phyloP scores from a whole-genome alignment of 83 land plant species.

The Picea abies region DNA sequence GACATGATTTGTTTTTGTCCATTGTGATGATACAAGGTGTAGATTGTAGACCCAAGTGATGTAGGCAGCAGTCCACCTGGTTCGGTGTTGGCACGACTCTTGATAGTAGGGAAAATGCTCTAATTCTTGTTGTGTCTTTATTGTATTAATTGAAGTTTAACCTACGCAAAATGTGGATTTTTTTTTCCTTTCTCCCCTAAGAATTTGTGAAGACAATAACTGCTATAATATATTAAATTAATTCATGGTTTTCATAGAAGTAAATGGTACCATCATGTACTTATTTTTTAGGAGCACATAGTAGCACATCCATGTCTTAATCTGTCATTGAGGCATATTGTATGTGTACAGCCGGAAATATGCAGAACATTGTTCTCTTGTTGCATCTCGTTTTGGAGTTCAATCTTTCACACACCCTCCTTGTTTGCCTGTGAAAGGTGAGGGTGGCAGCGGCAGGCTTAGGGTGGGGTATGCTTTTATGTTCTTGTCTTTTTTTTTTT shows the following conservation, averaged over 20 bases:
- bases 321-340: constrained; percentile 1
- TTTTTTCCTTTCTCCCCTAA: too few relatives aligned
- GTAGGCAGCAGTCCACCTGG: not conserved
- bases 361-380: constrained; percentile 85
- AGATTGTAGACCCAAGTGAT: not conserved
- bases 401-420: constrained; percentile 75
- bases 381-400: constrained; percentile 86
- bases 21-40: not conserved
- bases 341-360: constrained; percentile 78
- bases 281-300: not conserved
- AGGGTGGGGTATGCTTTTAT: constrained; percentile 77
- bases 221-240: not conserved
- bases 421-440: constrained; percentile 60
- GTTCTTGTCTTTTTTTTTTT: not conserved
- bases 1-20: not conserved
- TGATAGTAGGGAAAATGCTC: not conserved
- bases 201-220: too few relatives aligned
- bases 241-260: not conserved
- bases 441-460: constrained; percentile 67
- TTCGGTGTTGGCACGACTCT: not conserved
- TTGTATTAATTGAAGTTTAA: too few relatives aligned
- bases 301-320: not conserved
- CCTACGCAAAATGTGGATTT: too few relatives aligned
- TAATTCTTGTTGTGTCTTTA: not conserved
- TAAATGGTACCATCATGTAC: not conserved